Conservation (phyloP, 2,329 filamentous ascomycete genomes). For the Niveomyces coronatus region DNA sequence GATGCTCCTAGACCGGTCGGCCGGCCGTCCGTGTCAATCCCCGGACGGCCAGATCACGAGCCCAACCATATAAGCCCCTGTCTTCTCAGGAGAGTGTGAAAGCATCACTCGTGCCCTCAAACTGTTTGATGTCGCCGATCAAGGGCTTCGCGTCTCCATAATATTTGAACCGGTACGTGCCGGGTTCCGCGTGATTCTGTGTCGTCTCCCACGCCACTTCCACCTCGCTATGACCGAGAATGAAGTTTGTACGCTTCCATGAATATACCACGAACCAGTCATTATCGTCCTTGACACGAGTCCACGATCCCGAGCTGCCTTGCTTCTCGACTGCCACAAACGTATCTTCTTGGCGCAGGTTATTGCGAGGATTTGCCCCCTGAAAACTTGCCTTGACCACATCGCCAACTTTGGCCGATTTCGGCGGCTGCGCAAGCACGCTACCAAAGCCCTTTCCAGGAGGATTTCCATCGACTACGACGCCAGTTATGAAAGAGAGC, state of each 20-base stretch:
- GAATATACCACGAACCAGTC: slow-evolving; percentile 79
- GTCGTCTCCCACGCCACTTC: slow-evolving; percentile 63
- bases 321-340: slow-evolving; percentile 67
- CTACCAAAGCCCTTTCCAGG: slow-evolving; percentile 61
- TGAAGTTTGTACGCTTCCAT: slow-evolving; percentile 62
- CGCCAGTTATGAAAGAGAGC: slow-evolving; percentile 68
- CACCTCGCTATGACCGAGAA: slow-evolving; percentile 69
- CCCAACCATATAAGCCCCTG: too few species aligned
- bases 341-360: slow-evolving; percentile 67
- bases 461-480: slow-evolving; percentile 62
- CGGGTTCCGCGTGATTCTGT: slow-evolving; percentile 37
- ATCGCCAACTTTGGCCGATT: slow-evolving; percentile 49
- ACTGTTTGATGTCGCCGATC: slow-evolving; percentile 49
- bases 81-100: slow-evolving; percentile 26
- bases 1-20: too few species aligned
- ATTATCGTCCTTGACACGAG: slow-evolving; percentile 54
- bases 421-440: slow-evolving; percentile 42
- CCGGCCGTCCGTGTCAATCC: too few species aligned
- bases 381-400: slow-evolving; percentile 61
- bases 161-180: slow-evolving; percentile 71
- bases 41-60: too few species aligned
- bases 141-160: slow-evolving; percentile 71
- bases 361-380: slow-evolving; percentile 83
- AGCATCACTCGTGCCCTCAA: slow-evolving; percentile 55
- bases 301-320: slow-evolving; percentile 43